These are phyloP conservation scores for Penicillium bovifimosum DNA, from an alignment of 495 filamentous ascomycete genomes.

Conservation along the genomic window DNA sequence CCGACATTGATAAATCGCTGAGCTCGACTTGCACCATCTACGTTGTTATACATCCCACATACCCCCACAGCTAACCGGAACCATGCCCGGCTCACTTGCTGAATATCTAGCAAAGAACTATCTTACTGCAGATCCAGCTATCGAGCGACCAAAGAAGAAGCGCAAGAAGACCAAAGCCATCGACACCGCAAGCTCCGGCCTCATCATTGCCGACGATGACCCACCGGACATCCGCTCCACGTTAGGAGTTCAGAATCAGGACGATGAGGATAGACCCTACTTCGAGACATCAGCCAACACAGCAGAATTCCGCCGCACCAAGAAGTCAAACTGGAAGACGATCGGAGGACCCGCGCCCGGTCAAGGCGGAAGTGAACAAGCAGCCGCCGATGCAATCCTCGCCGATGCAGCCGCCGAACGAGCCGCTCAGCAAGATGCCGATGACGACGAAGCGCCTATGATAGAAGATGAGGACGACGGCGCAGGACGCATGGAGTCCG, in stretches of 20 bases:
- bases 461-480: constrained; percentile 28
- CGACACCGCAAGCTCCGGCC: constrained; percentile 48
- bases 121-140: constrained; percentile 63
- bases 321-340: constrained; percentile 74
- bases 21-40: background rate
- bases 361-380: constrained; percentile 47
- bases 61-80: background rate
- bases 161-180: constrained; percentile 79
- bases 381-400: constrained; percentile 78
- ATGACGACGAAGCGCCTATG: constrained; percentile 43
- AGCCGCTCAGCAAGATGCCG: constrained; percentile 33
- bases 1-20: constrained; percentile 24
- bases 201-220: constrained; percentile 92
- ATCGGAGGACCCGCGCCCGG: constrained; percentile 46
- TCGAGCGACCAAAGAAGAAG: constrained; percentile 64
- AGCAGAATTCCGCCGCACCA: constrained; percentile 70
- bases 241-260: constrained; percentile 34
- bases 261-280: constrained; percentile 36
- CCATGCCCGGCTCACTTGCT: constrained; percentile 53
- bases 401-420: constrained; percentile 64
- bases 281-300: constrained; percentile 46
- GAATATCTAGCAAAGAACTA: constrained; percentile 94
- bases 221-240: constrained; percentile 59
- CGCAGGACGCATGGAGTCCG: constrained; percentile 65
- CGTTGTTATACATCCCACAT: background rate